phyloP scores from a whole-genome alignment of 805 yeast genomes.

The Kuraishia borneana region DNA sequence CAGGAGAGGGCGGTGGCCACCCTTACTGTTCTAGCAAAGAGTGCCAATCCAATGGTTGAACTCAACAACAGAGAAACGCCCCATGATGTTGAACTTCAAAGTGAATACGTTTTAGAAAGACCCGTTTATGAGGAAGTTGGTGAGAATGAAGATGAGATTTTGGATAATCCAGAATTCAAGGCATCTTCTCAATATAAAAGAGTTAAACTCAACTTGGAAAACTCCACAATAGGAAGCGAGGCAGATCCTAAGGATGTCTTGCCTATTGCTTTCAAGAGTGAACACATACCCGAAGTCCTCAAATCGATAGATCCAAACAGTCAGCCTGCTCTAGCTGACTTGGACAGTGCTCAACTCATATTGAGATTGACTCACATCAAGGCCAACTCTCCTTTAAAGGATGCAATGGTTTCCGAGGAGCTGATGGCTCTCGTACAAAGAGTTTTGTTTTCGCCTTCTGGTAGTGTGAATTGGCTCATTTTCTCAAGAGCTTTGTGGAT shows the following conservation, averaged over 20 bases:
- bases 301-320: constrained; percentile 61
- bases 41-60: constrained; percentile 16
- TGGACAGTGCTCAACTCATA: constrained; percentile 67
- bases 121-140: constrained; percentile 59
- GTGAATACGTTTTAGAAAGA: constrained; percentile 68
- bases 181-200: constrained; percentile 11
- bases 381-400: constrained; percentile 62
- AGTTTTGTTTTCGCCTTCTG: constrained; percentile 41
- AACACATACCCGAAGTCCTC: constrained; percentile 48
- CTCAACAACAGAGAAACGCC: constrained; percentile 23
- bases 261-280: constrained; percentile 53
- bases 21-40: constrained; percentile 64
- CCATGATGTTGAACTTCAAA: constrained; percentile 51
- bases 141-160: constrained; percentile 27
- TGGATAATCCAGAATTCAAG: constrained; percentile 13
- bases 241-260: constrained; percentile 29
- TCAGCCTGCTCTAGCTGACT: constrained; percentile 62
- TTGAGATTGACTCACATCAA: constrained; percentile 52
- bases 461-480: constrained; percentile 58
- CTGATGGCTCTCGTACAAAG: constrained; percentile 67
- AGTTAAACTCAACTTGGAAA: constrained; percentile 28
- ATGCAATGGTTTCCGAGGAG: constrained; percentile 71
- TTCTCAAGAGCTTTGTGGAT: constrained; percentile 83
- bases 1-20: constrained; percentile 67
- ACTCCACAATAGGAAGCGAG: constrained; percentile 4